Base-by-base conservation (phyloP, 176 grass and related monocot genomes). In the Secale cereale region DNA sequence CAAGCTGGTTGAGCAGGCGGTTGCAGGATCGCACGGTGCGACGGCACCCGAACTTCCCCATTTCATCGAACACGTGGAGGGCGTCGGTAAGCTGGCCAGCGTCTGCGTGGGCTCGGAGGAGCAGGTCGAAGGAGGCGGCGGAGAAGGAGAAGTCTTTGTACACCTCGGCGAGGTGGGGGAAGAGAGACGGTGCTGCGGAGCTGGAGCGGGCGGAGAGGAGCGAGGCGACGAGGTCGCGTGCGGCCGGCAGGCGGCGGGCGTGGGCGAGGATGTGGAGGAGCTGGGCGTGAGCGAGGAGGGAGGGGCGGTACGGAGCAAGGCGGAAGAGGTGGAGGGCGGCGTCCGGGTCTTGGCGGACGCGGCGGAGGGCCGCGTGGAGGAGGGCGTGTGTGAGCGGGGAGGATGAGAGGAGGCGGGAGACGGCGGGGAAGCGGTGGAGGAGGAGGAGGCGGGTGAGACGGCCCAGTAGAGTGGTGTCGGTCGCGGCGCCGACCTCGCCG, bases 21-120 rank as follows among this genome's bases (percentile, higher is more conserved):
- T 98, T 98, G 76, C 93, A 98, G 67, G 96, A 94, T 29, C 88
- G 90, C 63, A 89, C 72, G 84, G 85, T 94, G 39, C 91, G 86
- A 32, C 83, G 85, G 81, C 87, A 94, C 70, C 96, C 96, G 4
- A 84, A 52, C 50, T 73, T 95, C 6, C 57, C 75, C 96, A 98
- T 95, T 88, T 93, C 91, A 60, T 98, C 96, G 75, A 98, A 90
- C 65, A 98, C 91, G 28, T 87, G 82, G 77, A 98, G 93, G 66
- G 96, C 96, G 36, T 61, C 57, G 12, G 82, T 79, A 50, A 88
- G 50, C 30, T 84, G 81, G 5, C 81, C 83, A 11, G 35, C 66
- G 67, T 95, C 86, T 3, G 88, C 78, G 2, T 91, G 92, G 4
- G 80, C 91, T 2, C 92, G 94, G 54, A 98, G 86, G 31, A 98